phyloP scores from a whole-genome alignment of 371 early-diverging fungal genomes.

The Ordospora colligata region DNA sequence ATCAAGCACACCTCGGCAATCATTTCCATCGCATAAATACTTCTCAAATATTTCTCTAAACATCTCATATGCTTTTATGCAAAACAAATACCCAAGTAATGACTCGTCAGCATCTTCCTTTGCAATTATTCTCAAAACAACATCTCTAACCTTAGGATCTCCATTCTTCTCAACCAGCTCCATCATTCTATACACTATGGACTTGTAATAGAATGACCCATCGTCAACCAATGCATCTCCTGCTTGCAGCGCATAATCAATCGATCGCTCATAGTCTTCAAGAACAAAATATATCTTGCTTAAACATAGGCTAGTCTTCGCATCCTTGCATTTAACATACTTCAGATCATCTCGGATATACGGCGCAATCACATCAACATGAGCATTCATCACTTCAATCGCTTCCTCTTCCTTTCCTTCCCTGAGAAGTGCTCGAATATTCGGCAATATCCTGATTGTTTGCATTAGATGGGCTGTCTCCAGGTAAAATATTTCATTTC shows the following conservation, averaged over 20 bases:
- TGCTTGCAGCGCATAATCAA: conserved; percentile 27
- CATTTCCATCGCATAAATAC: background rate
- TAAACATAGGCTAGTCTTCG: conserved; percentile 13
- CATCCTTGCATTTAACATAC: background rate
- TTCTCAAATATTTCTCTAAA: background rate
- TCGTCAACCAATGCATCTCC: conserved; percentile 16
- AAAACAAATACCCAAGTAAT: conserved; percentile 29
- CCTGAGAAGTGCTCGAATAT: conserved; percentile 16
- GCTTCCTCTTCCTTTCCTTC: conserved; percentile 18
- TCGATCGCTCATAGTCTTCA: conserved; percentile 19
- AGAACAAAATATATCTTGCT: conserved; percentile 28
- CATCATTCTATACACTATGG: conserved; percentile 36
- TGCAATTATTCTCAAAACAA: conserved; percentile 17
- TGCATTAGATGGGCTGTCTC: conserved; percentile 17
- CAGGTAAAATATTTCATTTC: conserved; percentile 7
- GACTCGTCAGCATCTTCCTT: background rate
- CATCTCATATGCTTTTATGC: conserved; percentile 15
- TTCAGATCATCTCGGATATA: conserved; percentile 8
- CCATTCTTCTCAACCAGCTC: background rate
- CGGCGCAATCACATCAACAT: conserved; percentile 15
- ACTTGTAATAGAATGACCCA: conserved; percentile 16
- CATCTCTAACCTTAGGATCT: background rate
- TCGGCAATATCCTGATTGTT: conserved; percentile 28
- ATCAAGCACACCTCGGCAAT: background rate
- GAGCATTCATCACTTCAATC: conserved; percentile 1